These are phyloP conservation scores for Rhodotorula diobovata DNA, from an alignment of 768 basidiomycete genomes.

Conservation along the genomic window DNA sequence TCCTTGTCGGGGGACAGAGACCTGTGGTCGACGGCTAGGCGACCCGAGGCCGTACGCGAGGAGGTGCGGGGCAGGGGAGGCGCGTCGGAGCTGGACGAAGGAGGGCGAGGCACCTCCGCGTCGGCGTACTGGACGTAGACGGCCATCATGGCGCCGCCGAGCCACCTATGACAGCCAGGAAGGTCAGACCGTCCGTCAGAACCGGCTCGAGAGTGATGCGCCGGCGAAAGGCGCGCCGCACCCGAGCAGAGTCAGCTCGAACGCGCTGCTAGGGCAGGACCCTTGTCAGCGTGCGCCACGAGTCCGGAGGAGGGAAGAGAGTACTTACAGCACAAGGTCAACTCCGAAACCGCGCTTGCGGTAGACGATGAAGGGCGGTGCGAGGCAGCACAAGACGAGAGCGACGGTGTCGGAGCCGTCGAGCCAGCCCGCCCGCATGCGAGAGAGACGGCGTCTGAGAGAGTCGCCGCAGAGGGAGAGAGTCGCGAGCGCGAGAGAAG, in stretches of 20 bases:
- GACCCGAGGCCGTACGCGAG: not conserved
- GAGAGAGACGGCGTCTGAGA: not conserved
- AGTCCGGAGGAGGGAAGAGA: too few species aligned
- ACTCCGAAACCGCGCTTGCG: not conserved
- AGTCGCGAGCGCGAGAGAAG: too few species aligned
- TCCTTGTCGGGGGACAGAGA: not conserved
- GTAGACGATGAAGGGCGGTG: constrained; percentile 10
- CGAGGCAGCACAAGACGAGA: constrained; percentile 7
- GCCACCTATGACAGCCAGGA: constrained; percentile 13
- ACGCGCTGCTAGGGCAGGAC: not conserved
- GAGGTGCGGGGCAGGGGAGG: not conserved
- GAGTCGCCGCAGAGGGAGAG: not conserved
- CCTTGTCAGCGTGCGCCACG: not conserved
- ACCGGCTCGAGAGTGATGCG: too few species aligned
- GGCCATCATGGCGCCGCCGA: constrained; percentile 24
- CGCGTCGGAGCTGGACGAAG: not conserved
- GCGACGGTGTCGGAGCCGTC: not conserved
- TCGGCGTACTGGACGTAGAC: constrained; percentile 19
- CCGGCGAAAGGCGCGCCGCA: not conserved
- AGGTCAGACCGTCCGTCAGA: not conserved
- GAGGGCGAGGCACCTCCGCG: not conserved
- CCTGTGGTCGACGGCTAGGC: too few species aligned
- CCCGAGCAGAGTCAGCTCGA: constrained; percentile 21
- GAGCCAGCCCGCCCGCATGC: not conserved
- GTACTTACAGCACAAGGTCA: constrained; percentile 15